These are phyloP conservation scores for Eudorina sp. DNA, from an alignment of 139 green algal species.

Conservation along the genomic window DNA sequence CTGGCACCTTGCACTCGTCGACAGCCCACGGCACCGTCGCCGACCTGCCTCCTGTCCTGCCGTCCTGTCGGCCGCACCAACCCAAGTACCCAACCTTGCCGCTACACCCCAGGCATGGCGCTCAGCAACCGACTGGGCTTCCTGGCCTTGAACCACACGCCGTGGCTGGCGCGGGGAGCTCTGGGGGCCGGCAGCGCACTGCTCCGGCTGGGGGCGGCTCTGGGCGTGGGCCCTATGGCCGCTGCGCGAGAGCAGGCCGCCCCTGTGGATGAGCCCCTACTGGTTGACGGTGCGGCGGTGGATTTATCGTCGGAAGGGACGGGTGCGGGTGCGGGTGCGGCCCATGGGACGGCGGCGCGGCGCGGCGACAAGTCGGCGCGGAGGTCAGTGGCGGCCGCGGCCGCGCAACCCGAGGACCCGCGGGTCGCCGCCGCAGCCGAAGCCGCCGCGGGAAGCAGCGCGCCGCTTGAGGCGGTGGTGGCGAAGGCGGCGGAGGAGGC, in stretches of 20 bases:
- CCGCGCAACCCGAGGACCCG: not conserved
- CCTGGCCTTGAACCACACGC: constrained; percentile 34
- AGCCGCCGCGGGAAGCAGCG: too few species aligned
- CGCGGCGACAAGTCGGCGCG: not conserved
- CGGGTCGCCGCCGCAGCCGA: not conserved
- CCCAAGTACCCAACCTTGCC: too few species aligned
- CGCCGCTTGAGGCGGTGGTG: too few species aligned
- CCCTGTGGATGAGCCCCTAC: too few species aligned
- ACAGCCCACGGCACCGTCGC: too few species aligned
- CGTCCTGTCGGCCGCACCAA: too few species aligned
- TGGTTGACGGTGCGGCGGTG: too few species aligned
- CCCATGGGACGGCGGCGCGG: not conserved
- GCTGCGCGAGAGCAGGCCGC: not conserved
- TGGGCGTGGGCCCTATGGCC: not conserved
- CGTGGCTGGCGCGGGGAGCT: not conserved
- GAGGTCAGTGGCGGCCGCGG: not conserved
- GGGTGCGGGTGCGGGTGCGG: not conserved
- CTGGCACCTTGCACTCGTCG: too few species aligned
- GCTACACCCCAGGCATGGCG: constrained; percentile 30
- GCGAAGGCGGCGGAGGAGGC: not conserved
- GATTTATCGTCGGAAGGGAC: not conserved
- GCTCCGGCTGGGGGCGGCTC: not conserved
- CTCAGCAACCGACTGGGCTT: constrained; percentile 6
- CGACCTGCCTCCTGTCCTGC: too few species aligned
- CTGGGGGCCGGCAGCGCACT: not conserved